These are phyloP conservation scores for Phytomonas serpens DNA, from an alignment of 208 protist genomes.

Conservation along the genomic window DNA sequence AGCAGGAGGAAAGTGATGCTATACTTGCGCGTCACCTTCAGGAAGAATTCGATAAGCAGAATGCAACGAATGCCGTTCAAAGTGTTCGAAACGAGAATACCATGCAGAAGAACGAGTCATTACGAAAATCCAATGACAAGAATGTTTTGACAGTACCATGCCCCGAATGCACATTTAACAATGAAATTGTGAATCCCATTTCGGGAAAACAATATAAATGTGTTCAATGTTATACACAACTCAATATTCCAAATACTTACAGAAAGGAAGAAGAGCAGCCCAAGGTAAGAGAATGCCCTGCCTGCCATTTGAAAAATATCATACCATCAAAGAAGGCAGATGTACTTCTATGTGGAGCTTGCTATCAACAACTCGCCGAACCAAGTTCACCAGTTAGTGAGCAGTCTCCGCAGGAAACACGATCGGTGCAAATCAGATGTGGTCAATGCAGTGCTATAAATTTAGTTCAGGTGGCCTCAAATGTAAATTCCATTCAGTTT, in stretches of 20 bases:
- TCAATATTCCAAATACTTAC: slow-evolving; percentile 15
- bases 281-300: slow-evolving; percentile 33
- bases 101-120: background rate
- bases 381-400: slow-evolving; percentile 1
- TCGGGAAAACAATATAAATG: slow-evolving; percentile 34
- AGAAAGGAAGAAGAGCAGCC: slow-evolving; percentile 4
- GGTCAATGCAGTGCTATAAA: slow-evolving; percentile 41
- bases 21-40: slow-evolving; percentile 51
- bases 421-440: slow-evolving; percentile 61
- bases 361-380: slow-evolving; percentile 35
- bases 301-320: slow-evolving; percentile 44
- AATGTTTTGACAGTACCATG: slow-evolving; percentile 20
- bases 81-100: background rate
- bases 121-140: background rate
- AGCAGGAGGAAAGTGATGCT: slow-evolving; percentile 53
- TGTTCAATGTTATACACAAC: slow-evolving; percentile 32
- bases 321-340: slow-evolving; percentile 47
- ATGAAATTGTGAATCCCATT: slow-evolving; percentile 28
- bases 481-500: slow-evolving; percentile 47
- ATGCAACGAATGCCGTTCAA: background rate
- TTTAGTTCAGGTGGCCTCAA: slow-evolving; percentile 29
- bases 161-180: slow-evolving; percentile 56
- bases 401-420: slow-evolving; percentile 15
- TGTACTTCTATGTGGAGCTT: slow-evolving; percentile 56
- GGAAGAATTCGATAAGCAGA: slow-evolving; percentile 33